phyloP scores from a whole-genome alignment of 345 rosid species.

The Psidium guajava region DNA sequence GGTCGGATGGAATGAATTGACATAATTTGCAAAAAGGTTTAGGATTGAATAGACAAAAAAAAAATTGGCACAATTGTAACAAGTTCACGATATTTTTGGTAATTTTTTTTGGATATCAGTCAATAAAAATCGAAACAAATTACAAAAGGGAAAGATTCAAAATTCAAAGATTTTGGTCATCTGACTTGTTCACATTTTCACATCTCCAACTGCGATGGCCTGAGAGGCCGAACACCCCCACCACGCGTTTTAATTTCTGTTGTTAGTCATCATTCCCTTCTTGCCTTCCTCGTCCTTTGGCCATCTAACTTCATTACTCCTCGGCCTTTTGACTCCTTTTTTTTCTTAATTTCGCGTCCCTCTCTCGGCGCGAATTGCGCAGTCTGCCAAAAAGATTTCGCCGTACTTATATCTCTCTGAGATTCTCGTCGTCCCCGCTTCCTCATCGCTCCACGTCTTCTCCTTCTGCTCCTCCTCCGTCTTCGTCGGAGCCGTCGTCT shows the following conservation, averaged over 20 bases:
- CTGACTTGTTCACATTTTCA: background rate
- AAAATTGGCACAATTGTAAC: too few relatives aligned
- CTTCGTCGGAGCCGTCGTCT: background rate
- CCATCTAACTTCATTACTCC: background rate
- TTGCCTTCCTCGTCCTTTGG: background rate
- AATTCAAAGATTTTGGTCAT: background rate
- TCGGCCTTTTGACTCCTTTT: background rate
- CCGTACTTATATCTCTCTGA: background rate
- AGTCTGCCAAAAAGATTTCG: background rate
- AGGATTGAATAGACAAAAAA: too few relatives aligned
- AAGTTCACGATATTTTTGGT: too few relatives aligned
- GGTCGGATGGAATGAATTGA: too few relatives aligned
- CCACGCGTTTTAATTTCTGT: background rate
- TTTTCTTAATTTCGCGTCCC: background rate
- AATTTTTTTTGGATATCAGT: background rate
- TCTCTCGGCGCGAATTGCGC: background rate
- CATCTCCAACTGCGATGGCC: background rate
- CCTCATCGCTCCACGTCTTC: background rate
- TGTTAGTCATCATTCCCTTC: background rate
- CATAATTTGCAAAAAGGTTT: too few relatives aligned
- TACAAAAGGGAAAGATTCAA: background rate
- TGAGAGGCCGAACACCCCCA: background rate
- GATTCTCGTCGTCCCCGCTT: background rate
- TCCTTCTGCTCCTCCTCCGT: background rate
- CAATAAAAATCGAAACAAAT: background rate